Evolutionary conservation across 1,139 yeast genomes (phyloP).

Genomic region (Kluyveromyces sp.): DNA sequence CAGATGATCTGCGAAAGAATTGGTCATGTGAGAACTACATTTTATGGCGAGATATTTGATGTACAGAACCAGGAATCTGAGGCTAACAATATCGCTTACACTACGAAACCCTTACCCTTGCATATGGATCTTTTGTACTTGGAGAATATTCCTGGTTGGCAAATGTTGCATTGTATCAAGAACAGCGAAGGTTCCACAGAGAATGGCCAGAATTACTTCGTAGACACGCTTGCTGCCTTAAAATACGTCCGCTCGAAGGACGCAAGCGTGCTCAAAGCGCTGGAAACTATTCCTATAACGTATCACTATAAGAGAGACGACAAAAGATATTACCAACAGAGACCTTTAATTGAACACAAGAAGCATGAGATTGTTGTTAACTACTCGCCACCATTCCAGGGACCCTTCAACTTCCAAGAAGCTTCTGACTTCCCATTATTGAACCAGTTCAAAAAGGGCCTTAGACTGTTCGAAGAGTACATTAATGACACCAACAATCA

Average conservation of each 20-base stretch:
- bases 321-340: constrained; percentile 55
- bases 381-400: constrained; percentile 84
- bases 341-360: constrained; percentile 50
- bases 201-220: constrained; percentile 44
- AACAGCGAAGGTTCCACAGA: constrained; percentile 67
- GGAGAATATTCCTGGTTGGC: constrained; percentile 82
- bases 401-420: constrained; percentile 61
- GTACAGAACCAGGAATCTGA: constrained; percentile 56
- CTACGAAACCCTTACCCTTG: constrained; percentile 58
- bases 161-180: constrained; percentile 58
- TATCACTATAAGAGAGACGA: constrained; percentile 63
- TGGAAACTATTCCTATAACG: constrained; percentile 58
- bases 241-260: constrained; percentile 46
- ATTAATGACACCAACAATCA: constrained; percentile 53
- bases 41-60: constrained; percentile 70
- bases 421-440: constrained; percentile 1
- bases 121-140: constrained; percentile 78
- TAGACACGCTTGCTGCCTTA: constrained; percentile 71
- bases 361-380: constrained; percentile 58
- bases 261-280: constrained; percentile 57
- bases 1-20: constrained; percentile 49
- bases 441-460: constrained; percentile 46
- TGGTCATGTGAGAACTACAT: constrained; percentile 67
- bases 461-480: constrained; percentile 51
- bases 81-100: constrained; percentile 63